phyloP scores from a whole-genome alignment of 306 rosid species.

The Vicia villosa region DNA sequence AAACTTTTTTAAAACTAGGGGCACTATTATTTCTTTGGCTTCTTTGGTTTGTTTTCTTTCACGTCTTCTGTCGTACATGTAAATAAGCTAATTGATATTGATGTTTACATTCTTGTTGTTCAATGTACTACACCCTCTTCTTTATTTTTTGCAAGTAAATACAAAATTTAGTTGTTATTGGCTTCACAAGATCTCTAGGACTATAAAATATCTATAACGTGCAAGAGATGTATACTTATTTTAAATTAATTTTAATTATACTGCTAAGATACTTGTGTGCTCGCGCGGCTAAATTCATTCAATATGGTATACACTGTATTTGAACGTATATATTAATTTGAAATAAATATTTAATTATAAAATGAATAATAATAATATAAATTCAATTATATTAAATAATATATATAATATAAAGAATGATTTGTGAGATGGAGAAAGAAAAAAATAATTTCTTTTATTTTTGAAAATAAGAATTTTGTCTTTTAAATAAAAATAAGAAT shows the following conservation, averaged over 20 bases:
- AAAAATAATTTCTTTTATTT: too few relatives aligned
- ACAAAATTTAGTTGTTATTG: not conserved
- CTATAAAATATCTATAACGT: not conserved
- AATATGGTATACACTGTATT: too few relatives aligned
- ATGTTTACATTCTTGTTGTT: not conserved
- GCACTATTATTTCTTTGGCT: slow-evolving; percentile 32
- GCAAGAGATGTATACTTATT: not conserved
- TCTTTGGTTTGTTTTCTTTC: slow-evolving; percentile 10
- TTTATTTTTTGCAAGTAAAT: not conserved
- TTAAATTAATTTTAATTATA: not conserved
- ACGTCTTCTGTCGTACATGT: not conserved
- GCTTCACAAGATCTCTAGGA: not conserved
- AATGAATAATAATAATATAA: too few relatives aligned
- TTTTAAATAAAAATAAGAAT: too few relatives aligned
- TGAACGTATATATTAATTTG: too few relatives aligned
- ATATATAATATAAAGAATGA: too few relatives aligned
- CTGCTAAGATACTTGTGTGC: too few relatives aligned
- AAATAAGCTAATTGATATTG: not conserved
- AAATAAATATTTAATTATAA: too few relatives aligned
- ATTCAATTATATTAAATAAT: too few relatives aligned
- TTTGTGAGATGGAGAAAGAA: too few relatives aligned
- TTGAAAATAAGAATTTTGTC: too few relatives aligned
- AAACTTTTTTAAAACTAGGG: slow-evolving; percentile 54
- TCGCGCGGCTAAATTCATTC: too few relatives aligned
- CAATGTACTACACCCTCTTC: not conserved